Percentiles rank a stretch among this genome's conserved stretches.
These are phyloP conservation scores for Ceratobasidium sp. DNA, from an alignment of 1,284 basidiomycete genomes.

Conservation along the genomic window DNA sequence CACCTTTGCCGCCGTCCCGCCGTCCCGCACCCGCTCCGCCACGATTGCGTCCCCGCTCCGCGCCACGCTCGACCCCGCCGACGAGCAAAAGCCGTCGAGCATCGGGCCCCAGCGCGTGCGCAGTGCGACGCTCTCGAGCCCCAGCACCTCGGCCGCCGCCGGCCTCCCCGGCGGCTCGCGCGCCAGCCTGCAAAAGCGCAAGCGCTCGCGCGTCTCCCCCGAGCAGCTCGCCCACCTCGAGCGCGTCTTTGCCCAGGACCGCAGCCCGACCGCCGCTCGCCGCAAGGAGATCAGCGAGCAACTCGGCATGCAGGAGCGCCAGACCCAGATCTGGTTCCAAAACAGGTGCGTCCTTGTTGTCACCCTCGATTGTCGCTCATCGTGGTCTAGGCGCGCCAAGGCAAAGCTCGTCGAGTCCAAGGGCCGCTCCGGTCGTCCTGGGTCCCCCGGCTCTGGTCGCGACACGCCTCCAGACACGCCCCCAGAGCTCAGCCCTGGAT, in stretches of 20 bases:
- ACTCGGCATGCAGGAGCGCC: slow-evolving; percentile 85
- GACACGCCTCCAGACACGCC: slow-evolving; percentile 65
- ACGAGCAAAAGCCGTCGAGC: slow-evolving; percentile 36
- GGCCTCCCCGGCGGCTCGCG: slow-evolving; percentile 15
- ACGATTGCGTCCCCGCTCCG: slow-evolving; percentile 39
- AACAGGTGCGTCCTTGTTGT: slow-evolving; percentile 68
- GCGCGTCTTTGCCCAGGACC: slow-evolving; percentile 72
- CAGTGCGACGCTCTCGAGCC: slow-evolving; percentile 36
- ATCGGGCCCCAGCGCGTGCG: slow-evolving; percentile 43
- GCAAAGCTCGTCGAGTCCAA: slow-evolving; percentile 77
- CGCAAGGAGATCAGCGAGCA: slow-evolving; percentile 78
- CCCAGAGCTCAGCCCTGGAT: slow-evolving; percentile 66
- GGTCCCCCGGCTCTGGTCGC: slow-evolving; percentile 54
- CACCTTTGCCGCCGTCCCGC: slow-evolving; percentile 37
- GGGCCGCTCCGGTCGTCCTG: slow-evolving; percentile 46
- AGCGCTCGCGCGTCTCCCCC: slow-evolving; percentile 79
- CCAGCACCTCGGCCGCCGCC: slow-evolving; percentile 31
- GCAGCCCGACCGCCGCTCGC: slow-evolving; percentile 75
- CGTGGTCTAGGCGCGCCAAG: slow-evolving; percentile 71
- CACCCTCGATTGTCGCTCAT: neutral
- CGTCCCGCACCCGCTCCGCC: slow-evolving; percentile 41
- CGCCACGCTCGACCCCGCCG: slow-evolving; percentile 20
- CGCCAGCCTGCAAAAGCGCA: slow-evolving; percentile 63
- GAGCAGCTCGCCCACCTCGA: slow-evolving; percentile 81
- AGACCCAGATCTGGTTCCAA: slow-evolving; percentile 90